phyloP scores from a whole-genome alignment of 2,329 filamentous ascomycete species.

The Atkinsonella texensis region DNA sequence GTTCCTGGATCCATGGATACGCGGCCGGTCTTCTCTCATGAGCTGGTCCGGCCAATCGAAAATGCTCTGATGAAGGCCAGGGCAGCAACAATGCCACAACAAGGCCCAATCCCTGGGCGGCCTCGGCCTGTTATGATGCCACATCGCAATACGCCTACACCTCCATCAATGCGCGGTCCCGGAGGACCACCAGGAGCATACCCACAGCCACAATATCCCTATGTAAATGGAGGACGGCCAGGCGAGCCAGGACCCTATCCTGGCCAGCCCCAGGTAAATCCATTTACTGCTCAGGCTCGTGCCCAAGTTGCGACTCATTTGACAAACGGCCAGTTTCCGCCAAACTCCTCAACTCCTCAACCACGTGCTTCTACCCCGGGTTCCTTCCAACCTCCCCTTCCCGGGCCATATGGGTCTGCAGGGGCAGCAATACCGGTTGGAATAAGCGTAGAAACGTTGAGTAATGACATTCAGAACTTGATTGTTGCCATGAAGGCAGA shows the following conservation, averaged over 20 bases:
- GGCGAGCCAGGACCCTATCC: constrained; percentile 11
- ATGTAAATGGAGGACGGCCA: constrained; percentile 19
- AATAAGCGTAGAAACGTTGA: constrained; percentile 61
- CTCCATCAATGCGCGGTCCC: constrained; percentile 37
- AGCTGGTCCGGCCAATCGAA: constrained; percentile 83
- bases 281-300: not conserved
- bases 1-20: constrained; percentile 87
- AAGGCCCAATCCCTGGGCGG: constrained; percentile 32
- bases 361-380: constrained; percentile 22
- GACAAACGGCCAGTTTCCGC: constrained; percentile 18
- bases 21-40: constrained; percentile 80
- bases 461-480: constrained; percentile 70
- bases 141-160: constrained; percentile 64
- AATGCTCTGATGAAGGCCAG: constrained; percentile 80
- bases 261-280: constrained; percentile 19
- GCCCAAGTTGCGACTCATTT: not conserved
- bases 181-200: constrained; percentile 13
- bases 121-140: constrained; percentile 39
- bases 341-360: constrained; percentile 28
- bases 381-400: constrained; percentile 29
- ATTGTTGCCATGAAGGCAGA: constrained; percentile 62
- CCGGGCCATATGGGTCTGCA: constrained; percentile 24
- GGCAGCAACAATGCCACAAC: constrained; percentile 44
- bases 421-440: constrained; percentile 26
- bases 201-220: constrained; percentile 16